Conservation (phyloP, 495 filamentous ascomycete species). For the Podospora anserina region DNA sequence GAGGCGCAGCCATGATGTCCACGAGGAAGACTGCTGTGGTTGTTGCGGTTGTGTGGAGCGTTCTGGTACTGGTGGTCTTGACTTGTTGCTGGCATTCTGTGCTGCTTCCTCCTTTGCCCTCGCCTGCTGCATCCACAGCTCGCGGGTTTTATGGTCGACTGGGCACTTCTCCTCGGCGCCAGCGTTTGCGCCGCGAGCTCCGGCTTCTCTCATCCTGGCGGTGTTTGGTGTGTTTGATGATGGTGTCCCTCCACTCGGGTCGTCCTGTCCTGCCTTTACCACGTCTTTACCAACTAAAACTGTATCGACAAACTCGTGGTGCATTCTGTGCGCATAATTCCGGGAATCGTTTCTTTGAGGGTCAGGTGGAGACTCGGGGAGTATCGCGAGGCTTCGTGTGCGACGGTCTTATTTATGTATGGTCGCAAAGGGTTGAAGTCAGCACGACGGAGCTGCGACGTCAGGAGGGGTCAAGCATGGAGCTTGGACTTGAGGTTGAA, state of each 20-base stretch:
- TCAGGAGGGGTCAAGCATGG: neutral
- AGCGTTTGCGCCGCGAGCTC: conserved; percentile 2
- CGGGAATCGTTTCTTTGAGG: neutral
- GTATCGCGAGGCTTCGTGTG: neutral
- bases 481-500: neutral
- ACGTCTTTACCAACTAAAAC: conserved; percentile 33
- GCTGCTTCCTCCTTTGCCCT: conserved; percentile 22
- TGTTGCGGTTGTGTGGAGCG: conserved; percentile 11
- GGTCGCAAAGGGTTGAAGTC: neutral
- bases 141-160: conserved; percentile 81
- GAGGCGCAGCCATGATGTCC: conserved; percentile 31
- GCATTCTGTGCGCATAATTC: conserved; percentile 22
- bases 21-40: conserved; percentile 17
- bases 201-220: conserved; percentile 10
- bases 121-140: conserved; percentile 67
- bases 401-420: neutral
- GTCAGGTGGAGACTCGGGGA: neutral
- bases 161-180: conserved; percentile 60
- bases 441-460: neutral
- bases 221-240: conserved; percentile 5
- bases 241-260: neutral
- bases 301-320: conserved; percentile 33
- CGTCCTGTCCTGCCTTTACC: conserved; percentile 7
- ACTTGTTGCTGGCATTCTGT: conserved; percentile 9
- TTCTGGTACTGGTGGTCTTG: conserved; percentile 2